phyloP scores from a whole-genome alignment of 1,284 basidiomycete genomes.

The Boletus holoroseus region DNA sequence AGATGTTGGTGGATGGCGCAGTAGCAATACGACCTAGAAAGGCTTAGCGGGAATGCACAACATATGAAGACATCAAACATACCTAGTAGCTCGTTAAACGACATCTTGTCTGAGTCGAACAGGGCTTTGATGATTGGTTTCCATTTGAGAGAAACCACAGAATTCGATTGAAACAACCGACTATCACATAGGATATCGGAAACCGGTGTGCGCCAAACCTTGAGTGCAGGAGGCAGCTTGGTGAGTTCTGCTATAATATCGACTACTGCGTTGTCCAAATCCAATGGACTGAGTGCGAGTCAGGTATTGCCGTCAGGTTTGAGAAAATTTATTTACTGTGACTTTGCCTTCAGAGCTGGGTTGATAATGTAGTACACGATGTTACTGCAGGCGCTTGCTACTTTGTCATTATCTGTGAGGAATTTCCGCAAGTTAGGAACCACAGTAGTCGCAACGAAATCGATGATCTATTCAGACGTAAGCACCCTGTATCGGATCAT shows the following conservation, averaged over 20 bases:
- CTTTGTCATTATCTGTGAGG: constrained; percentile 81
- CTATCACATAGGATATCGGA: constrained; percentile 81
- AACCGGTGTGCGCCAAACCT: constrained; percentile 81
- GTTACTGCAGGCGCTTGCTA: constrained; percentile 72
- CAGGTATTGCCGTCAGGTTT: background rate
- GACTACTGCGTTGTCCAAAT: constrained; percentile 62
- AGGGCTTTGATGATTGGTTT: constrained; percentile 73
- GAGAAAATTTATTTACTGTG: constrained; percentile 43
- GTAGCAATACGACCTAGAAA: constrained; percentile 72
- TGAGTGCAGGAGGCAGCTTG: constrained; percentile 70
- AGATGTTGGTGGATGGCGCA: constrained; percentile 90
- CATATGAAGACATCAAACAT: constrained; percentile 22
- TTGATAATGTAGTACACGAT: constrained; percentile 83
- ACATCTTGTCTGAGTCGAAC: constrained; percentile 84
- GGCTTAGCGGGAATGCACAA: constrained; percentile 10
- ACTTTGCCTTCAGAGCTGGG: constrained; percentile 72
- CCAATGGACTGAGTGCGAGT: constrained; percentile 51
- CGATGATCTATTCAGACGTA: constrained; percentile 51
- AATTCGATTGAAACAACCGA: constrained; percentile 76
- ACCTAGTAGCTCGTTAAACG: constrained; percentile 82
- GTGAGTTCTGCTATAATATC: constrained; percentile 75
- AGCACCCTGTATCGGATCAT: background rate
- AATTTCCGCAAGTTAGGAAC: constrained; percentile 79
- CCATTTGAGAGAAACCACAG: constrained; percentile 62
- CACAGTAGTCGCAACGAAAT: constrained; percentile 66